phyloP scores from a whole-genome alignment of 805 yeast genomes.

The Starmerella potacharoeniae region DNA sequence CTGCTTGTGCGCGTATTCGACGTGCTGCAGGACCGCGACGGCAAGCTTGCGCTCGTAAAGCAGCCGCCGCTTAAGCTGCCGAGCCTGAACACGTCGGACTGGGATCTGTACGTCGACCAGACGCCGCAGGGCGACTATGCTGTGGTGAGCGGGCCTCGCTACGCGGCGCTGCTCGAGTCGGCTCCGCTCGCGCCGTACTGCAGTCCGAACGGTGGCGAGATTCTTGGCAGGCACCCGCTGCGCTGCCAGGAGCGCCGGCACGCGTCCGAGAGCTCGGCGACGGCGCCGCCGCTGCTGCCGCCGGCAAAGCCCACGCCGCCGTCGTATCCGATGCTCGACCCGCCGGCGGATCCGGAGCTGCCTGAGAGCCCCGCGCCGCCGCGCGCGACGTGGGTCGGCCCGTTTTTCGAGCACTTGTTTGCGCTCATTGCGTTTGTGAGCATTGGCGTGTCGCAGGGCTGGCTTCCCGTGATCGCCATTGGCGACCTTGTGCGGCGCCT shows the following conservation, averaged over 20 bases:
- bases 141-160: constrained; percentile 39
- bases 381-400: not conserved
- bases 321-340: constrained; percentile 10
- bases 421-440: not conserved
- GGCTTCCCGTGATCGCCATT: constrained; percentile 9
- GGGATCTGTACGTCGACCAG: constrained; percentile 55
- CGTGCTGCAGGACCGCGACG: constrained; percentile 28
- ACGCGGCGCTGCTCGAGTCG: constrained; percentile 69
- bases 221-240: constrained; percentile 25
- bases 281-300: constrained; percentile 13
- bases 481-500: not conserved
- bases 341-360: constrained; percentile 2
- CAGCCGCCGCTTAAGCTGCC: constrained; percentile 28
- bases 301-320: constrained; percentile 3
- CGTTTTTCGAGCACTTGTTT: not conserved
- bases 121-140: constrained; percentile 37
- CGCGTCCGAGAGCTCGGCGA: not conserved
- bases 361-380: not conserved
- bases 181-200: constrained; percentile 34
- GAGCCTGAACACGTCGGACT: not conserved
- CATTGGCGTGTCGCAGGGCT: constrained; percentile 6
- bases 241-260: constrained; percentile 20
- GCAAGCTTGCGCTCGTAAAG: constrained; percentile 27
- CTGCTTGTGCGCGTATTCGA: constrained; percentile 74
- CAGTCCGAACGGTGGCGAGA: constrained; percentile 5